Evolutionary conservation across 176 grass and related monocot genomes (phyloP).

Genomic region (Echinochloa phyllopogon): DNA sequence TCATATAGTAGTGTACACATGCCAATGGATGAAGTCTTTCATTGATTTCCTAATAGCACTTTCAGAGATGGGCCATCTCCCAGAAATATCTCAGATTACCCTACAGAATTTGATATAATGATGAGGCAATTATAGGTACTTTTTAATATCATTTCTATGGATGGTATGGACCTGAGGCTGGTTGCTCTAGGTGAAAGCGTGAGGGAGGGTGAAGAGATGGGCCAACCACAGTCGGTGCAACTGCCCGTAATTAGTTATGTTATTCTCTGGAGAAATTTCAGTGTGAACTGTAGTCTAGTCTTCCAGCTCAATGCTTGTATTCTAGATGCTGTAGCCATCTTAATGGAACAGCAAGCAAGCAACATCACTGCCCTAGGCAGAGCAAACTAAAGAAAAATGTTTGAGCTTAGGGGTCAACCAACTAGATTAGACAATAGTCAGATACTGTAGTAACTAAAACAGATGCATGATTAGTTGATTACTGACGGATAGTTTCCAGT

Average conservation of each 20-base stretch:
- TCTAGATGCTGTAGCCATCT: slow-evolving; percentile 30
- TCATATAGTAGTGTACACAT: slow-evolving; percentile 24
- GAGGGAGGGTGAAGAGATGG: background rate
- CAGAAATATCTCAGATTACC: background rate
- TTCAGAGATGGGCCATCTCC: background rate
- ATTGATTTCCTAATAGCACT: slow-evolving; percentile 19
- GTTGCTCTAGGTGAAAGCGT: background rate
- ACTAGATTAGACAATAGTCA: background rate
- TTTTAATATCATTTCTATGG: background rate
- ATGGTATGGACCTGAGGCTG: background rate
- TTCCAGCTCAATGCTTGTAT: slow-evolving; percentile 40
- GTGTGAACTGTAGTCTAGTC: slow-evolving; percentile 49
- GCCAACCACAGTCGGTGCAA: background rate
- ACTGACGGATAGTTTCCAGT: background rate
- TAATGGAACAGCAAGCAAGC: background rate
- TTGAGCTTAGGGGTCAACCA: background rate
- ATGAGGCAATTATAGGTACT: background rate
- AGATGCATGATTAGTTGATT: background rate
- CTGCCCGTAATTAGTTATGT: background rate
- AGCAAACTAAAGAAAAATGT: background rate
- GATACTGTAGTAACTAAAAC: background rate
- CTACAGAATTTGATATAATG: background rate
- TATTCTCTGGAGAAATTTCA: slow-evolving; percentile 24
- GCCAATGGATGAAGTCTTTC: background rate
- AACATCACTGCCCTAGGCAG: background rate